A percentile compares a stretch with the other conserved stretches of the same genome.
Conservation (phyloP, 139 green algal genomes). For the Chlamydomonas incerta region DNA sequence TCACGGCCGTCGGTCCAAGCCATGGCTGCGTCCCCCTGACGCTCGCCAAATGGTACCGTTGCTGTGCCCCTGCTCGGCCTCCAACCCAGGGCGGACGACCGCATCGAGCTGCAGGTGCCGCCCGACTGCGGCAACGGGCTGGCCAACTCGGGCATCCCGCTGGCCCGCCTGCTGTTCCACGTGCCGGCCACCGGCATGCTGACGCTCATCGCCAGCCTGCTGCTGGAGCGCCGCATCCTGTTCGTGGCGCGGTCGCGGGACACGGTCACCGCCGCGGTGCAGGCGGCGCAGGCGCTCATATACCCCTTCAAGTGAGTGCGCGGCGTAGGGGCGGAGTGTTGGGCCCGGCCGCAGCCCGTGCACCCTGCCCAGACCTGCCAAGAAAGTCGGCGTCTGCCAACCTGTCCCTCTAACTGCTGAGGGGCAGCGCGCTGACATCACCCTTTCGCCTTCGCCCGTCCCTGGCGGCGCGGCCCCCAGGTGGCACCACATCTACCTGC, state of each 20-base stretch:
- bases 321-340: too few relatives aligned
- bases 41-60: too few relatives aligned
- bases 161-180: slow-evolving; percentile 80
- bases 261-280: slow-evolving; percentile 74
- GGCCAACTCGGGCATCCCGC: slow-evolving; percentile 70
- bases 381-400: too few relatives aligned
- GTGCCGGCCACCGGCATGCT: slow-evolving; percentile 68
- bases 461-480: too few relatives aligned
- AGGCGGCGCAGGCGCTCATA: slow-evolving; percentile 77
- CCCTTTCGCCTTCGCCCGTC: not conserved
- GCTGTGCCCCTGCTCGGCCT: too few relatives aligned
- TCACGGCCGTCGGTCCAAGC: too few relatives aligned
- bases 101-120: slow-evolving; percentile 76
- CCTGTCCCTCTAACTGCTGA: too few relatives aligned
- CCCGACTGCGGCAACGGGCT: slow-evolving; percentile 69
- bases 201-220: slow-evolving; percentile 74
- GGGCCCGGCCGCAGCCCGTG: too few relatives aligned
- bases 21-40: too few relatives aligned
- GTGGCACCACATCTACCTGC: slow-evolving; percentile 89
- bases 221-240: slow-evolving; percentile 85
- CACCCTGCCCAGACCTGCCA: too few relatives aligned
- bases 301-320: slow-evolving; percentile 79
- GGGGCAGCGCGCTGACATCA: too few relatives aligned
- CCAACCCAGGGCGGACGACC: slow-evolving; percentile 58
- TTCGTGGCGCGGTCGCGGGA: slow-evolving; percentile 70